These are phyloP conservation scores for Vitis rupestris DNA, from an alignment of 164 flowering plant species.

Conservation along the genomic window DNA sequence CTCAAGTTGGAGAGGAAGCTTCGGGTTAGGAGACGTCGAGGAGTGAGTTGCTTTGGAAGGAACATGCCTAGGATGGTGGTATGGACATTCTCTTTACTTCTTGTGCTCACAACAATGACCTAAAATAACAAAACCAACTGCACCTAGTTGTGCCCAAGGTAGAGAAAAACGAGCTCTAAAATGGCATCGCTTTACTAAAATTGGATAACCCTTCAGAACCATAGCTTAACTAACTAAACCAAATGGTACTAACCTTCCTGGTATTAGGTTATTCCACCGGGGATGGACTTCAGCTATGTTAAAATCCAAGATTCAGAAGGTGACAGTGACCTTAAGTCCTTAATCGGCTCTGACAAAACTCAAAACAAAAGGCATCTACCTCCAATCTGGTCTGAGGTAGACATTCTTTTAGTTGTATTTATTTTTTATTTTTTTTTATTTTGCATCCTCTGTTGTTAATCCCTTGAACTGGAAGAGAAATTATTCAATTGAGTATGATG, in stretches of 20 bases:
- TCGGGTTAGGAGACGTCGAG: conserved; percentile 62
- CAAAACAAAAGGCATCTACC: conserved; percentile 56
- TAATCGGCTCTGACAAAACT: conserved; percentile 51
- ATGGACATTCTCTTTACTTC: conserved; percentile 12
- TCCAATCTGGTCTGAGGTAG: conserved; percentile 76
- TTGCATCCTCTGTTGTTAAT: neutral
- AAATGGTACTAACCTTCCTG: too few species aligned
- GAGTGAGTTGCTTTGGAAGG: conserved; percentile 78
- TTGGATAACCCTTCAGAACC: too few species aligned
- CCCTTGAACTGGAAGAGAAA: neutral
- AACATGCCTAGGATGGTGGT: conserved; percentile 91
- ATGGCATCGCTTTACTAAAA: too few species aligned
- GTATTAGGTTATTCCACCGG: conserved; percentile 79
- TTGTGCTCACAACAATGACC: too few species aligned
- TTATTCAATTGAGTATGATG: conserved; percentile 18
- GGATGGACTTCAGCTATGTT: conserved; percentile 83
- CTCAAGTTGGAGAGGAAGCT: conserved; percentile 76
- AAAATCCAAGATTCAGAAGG: conserved; percentile 53
- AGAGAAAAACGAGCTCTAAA: too few species aligned
- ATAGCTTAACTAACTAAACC: too few species aligned
- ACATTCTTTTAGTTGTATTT: conserved; percentile 1
- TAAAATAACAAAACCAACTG: too few species aligned
- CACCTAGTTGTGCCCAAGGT: too few species aligned
- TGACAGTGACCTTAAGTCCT: conserved; percentile 56
- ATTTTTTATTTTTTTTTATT: too few species aligned